Base-by-base conservation (phyloP, 2,329 filamentous ascomycete genomes). In the Onygenales sp. region DNA sequence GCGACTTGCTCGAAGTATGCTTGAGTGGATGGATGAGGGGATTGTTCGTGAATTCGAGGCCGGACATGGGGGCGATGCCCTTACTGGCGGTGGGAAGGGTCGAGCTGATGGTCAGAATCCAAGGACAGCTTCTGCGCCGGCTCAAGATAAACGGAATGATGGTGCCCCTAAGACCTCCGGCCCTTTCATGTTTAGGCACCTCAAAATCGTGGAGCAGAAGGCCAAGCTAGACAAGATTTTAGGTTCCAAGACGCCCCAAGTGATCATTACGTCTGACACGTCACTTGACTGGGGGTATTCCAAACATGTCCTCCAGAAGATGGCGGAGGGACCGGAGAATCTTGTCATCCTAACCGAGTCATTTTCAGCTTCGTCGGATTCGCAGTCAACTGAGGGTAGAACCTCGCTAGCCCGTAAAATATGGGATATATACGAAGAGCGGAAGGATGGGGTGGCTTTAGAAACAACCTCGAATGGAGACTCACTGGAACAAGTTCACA, bases 21-120 rank as follows among this genome's bases (percentile, higher is more conserved):
- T 98, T 35, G 93, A 98, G 66, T 98, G 93, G 93, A 97, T 98
- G 91, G 91, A 97, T 65, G 91, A 96, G 64, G 86, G 84, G 54
- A 94, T 98, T 55, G 86, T 95, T 43, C 84, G 90, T 52, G 92
- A 97, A 63, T 94, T 95, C 57, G 91, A 95, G 66, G 83, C 85
- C 13, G 76, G 70, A 1, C 70, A 74, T 54, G 70, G 71, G 38
- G 67, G 65, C 27, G 71, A 74, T 53, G 64, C 63, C 50, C 39
- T 51, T 5, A 61, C 62, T 6, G 55, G 55, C 4, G 60, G 62
- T 8, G 63, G 64, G n/a, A 69, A 72, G 55, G 58, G 60, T 9
- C 65, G 68, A 38, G 64, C 61, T 58, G 73, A 73, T 47, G 72
- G 67, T 32, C 76, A 76, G 60, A 67, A 68, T 57, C 52, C 54